Evolutionary conservation across 257 asterid genomes (phyloP).

Genomic region (Scutellaria barbata): DNA sequence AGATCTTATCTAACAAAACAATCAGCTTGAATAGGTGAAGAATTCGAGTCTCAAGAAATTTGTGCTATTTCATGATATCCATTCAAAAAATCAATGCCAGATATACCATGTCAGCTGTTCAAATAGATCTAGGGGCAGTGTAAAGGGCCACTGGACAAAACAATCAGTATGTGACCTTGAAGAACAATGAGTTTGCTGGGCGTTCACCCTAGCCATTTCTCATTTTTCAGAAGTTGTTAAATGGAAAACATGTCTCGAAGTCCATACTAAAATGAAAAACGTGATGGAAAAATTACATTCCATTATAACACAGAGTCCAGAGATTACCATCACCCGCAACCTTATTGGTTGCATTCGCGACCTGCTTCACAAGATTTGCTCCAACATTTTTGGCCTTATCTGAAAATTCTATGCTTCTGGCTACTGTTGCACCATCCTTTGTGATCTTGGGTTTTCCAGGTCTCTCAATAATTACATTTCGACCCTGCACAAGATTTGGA

Average conservation of each 20-base stretch:
- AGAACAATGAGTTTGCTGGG: not conserved
- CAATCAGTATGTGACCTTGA: conserved; percentile 21
- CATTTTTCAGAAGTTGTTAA: conserved; percentile 3
- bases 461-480: conserved; percentile 73
- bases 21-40: conserved; percentile 12
- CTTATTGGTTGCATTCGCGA: conserved; percentile 81
- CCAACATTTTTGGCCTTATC: conserved; percentile 80
- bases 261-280: conserved; percentile 1
- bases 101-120: not conserved
- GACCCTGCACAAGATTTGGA: conserved; percentile 62
- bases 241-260: conserved; percentile 2
- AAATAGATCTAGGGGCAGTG: not conserved
- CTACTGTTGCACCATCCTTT: conserved; percentile 93
- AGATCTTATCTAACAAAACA: conserved; percentile 27
- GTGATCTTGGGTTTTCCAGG: conserved; percentile 72
- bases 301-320: conserved; percentile 32
- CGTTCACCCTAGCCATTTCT: conserved; percentile 1
- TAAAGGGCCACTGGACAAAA: not conserved
- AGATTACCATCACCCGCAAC: conserved; percentile 92
- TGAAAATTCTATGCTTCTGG: conserved; percentile 73
- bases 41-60: conserved; percentile 18
- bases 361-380: conserved; percentile 92
- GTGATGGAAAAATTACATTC: conserved; percentile 5
- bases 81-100: conserved; percentile 3
- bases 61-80: conserved; percentile 8